phyloP scores from a whole-genome alignment of 164 flowering plant genomes.

The Taxillus chinensis region DNA sequence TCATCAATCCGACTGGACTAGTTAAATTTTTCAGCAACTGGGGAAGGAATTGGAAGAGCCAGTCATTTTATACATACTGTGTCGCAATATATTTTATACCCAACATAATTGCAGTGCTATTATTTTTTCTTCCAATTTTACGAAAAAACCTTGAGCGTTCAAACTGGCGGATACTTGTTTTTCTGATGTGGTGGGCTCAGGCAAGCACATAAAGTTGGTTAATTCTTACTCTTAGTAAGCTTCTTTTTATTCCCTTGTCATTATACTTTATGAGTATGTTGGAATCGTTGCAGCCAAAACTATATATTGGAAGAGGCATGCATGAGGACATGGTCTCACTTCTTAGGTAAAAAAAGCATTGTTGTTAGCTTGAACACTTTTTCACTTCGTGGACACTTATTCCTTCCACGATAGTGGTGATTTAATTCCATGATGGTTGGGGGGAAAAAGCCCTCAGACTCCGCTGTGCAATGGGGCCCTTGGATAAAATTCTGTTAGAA shows the following conservation, averaged over 20 bases:
- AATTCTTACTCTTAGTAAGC: background rate
- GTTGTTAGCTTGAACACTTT: background rate
- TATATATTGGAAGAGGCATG: slow-evolving; percentile 95
- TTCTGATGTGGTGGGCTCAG: slow-evolving; percentile 98
- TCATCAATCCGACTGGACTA: slow-evolving; percentile 71
- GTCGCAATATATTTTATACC: slow-evolving; percentile 77
- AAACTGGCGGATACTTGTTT: slow-evolving; percentile 48
- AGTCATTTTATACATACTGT: slow-evolving; percentile 56
- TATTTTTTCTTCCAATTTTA: slow-evolving; percentile 70
- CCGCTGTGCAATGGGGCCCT: no score
- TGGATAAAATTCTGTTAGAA: no score
- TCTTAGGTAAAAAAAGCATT: slow-evolving; percentile 56
- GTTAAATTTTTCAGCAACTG: slow-evolving; percentile 58
- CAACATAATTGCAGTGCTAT: slow-evolving; percentile 54
- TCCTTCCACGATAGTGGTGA: no score
- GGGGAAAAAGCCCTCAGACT: no score
- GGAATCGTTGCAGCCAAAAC: slow-evolving; percentile 60
- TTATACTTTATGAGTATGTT: background rate
- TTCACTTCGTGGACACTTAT: background rate
- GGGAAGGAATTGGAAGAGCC: slow-evolving; percentile 52
- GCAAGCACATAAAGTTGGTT: slow-evolving; percentile 29
- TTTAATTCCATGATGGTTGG: no score
- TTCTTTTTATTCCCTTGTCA: background rate
- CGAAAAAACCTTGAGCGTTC: slow-evolving; percentile 83
- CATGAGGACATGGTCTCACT: slow-evolving; percentile 83